A percentile compares a stretch with the other conserved stretches of the same genome.
Conservation (phyloP, 495 filamentous ascomycete species). For the Geopyxis carbonaria region DNA sequence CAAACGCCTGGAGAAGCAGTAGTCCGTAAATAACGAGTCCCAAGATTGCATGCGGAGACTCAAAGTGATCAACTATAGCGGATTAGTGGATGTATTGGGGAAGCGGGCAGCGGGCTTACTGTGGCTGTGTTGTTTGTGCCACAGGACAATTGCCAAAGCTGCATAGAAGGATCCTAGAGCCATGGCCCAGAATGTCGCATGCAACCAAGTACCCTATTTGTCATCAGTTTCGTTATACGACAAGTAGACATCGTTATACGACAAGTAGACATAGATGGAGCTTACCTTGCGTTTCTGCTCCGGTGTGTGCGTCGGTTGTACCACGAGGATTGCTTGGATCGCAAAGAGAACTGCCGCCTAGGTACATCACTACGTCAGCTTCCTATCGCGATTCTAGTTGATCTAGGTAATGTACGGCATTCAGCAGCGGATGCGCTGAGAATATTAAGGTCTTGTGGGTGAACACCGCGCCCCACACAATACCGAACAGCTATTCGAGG, state of each 20-base stretch:
- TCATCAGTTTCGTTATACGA: conserved; percentile 14
- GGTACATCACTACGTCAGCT: too few species aligned
- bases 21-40: conserved; percentile 60
- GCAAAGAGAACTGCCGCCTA: conserved; percentile 54
- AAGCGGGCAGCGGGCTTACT: too few species aligned
- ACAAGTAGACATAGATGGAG: neutral
- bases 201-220: conserved; percentile 53
- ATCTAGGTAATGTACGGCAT: too few species aligned
- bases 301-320: conserved; percentile 71
- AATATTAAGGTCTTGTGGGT: conserved; percentile 50
- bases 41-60: conserved; percentile 60
- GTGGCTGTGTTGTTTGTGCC: conserved; percentile 12
- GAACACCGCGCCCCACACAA: conserved; percentile 61
- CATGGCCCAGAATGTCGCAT: conserved; percentile 48
- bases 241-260: neutral
- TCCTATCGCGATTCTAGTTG: conserved; percentile 20
- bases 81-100: neutral
- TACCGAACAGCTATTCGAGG: conserved; percentile 30
- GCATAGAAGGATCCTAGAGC: conserved; percentile 25
- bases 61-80: conserved; percentile 40
- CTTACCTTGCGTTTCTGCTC: conserved; percentile 50
- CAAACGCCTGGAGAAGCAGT: conserved; percentile 50
- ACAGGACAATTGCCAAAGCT: conserved; percentile 11
- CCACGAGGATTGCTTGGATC: conserved; percentile 61
- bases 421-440: conserved; percentile 73